A percentile compares a stretch with the other conserved stretches of the same genome.
phyloP scores from a whole-genome alignment of 768 basidiomycete species.

The Nidularia sp. region DNA sequence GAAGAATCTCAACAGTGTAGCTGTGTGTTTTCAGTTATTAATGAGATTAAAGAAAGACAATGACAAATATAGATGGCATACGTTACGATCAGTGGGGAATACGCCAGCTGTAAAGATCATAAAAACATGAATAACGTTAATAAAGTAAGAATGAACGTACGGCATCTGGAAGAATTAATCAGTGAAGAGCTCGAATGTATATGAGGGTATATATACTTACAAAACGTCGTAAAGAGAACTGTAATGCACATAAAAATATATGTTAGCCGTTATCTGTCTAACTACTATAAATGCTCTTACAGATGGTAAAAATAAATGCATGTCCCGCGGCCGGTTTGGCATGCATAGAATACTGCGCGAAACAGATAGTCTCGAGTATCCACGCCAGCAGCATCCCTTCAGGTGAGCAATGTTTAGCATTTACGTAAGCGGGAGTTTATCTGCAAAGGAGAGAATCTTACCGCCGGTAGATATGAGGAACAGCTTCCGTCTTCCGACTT shows the following conservation, averaged over 20 bases:
- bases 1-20: constrained; percentile 14
- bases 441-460: constrained; percentile 8
- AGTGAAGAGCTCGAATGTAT: not conserved
- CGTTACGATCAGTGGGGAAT: not conserved
- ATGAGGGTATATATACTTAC: not conserved
- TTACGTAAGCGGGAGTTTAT: not conserved
- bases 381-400: constrained; percentile 52
- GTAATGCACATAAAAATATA: not conserved
- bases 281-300: constrained; percentile 9
- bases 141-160: not conserved
- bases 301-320: constrained; percentile 47
- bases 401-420: constrained; percentile 6
- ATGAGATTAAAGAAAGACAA: not conserved
- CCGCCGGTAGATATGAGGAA: constrained; percentile 45
- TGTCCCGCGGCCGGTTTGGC: constrained; percentile 38
- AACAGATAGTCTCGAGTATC: constrained; percentile 53
- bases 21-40: not conserved
- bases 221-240: not conserved
- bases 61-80: not conserved
- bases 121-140: not conserved
- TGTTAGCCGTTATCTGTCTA: not conserved
- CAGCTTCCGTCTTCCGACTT: constrained; percentile 43
- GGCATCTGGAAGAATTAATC: not conserved
- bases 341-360: constrained; percentile 30
- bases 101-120: not conserved